phyloP scores from a whole-genome alignment of 441 rosid species.

The Brassica balearica region DNA sequence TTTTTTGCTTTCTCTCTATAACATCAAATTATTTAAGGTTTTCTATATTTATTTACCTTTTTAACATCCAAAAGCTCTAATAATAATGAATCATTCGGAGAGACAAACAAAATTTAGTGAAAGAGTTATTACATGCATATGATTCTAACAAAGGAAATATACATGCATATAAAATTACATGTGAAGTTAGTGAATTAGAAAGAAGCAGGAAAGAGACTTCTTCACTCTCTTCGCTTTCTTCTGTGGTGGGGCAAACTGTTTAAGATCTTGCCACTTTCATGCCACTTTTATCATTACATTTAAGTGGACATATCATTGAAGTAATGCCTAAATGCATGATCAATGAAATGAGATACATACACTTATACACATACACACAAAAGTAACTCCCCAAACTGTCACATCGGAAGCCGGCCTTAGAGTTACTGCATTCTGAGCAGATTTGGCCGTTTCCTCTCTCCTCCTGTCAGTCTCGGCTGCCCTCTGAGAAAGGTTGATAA shows the following conservation, averaged over 20 bases:
- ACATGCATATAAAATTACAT: constrained; percentile 8
- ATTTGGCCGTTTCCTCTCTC: no score
- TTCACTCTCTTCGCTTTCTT: constrained; percentile 4
- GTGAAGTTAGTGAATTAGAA: neutral
- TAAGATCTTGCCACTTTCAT: neutral
- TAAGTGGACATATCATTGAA: constrained; percentile 31
- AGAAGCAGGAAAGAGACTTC: neutral
- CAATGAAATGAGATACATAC: neutral
- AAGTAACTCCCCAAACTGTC: no score
- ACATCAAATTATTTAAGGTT: no score
- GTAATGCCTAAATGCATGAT: constrained; percentile 12
- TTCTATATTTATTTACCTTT: no score
- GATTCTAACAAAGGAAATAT: neutral
- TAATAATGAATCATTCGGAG: neutral
- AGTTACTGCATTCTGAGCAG: no score
- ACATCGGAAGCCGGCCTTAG: no score
- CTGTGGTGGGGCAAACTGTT: constrained; percentile 21
- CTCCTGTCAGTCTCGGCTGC: no score
- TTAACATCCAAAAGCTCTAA: neutral
- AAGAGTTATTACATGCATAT: neutral
- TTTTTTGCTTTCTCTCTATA: no score
- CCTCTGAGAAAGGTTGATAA: no score
- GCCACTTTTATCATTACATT: constrained; percentile 15
- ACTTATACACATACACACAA: neutral
- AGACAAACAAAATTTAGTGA: neutral